Evolutionary conservation across 345 rosid species (phyloP), one percentile per base, ranked within the genome.

Genomic region (Eucalyptus erythrocorys): DNA sequence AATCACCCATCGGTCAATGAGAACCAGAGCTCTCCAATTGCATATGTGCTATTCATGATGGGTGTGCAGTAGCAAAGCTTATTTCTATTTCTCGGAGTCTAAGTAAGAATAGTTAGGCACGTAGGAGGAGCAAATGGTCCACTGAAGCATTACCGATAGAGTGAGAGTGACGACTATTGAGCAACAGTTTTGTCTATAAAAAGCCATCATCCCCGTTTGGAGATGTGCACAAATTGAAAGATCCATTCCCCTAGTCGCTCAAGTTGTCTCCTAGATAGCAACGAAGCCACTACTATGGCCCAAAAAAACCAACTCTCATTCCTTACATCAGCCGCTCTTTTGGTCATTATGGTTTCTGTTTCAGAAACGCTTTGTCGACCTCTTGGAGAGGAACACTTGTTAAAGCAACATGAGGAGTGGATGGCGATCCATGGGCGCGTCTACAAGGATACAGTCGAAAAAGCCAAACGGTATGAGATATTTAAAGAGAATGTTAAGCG

Each of bases 381-480:
- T 24, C 43, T 88, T 21, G 61, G 90, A 40, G 93, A 94, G 88
- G 91, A 91, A 48, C 57, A 88, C 91, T 82, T 90, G 89, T 42
- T 30, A 3, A 88, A 90, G 88, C 92, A 88, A 91, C 92, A 93
- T 81, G 93, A 91, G 53, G 85, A 87, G 43, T 92, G 93, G 93
- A 90, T 90, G 87, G 89, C 86, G 21, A 66, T 66, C 79, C 40
- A 90, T 37, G 91, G 91, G 34, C 91, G 91, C 19, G 48, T 43
- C 19, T 92, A 92, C 48, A 34, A 8, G 48, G 88, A 87, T 22
- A 37, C 30, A 17, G 7, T 13, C 3, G 91, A 92, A 86, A 91
- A 86, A 53, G 86, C 88, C 21, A 86, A 55, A 32, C 87, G 90
- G 53, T 88, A 48, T 40, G 21, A 26, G 42, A 87, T 90, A 26